phyloP scores from a whole-genome alignment of 768 basidiomycete genomes.

The Lepiota venenata region DNA sequence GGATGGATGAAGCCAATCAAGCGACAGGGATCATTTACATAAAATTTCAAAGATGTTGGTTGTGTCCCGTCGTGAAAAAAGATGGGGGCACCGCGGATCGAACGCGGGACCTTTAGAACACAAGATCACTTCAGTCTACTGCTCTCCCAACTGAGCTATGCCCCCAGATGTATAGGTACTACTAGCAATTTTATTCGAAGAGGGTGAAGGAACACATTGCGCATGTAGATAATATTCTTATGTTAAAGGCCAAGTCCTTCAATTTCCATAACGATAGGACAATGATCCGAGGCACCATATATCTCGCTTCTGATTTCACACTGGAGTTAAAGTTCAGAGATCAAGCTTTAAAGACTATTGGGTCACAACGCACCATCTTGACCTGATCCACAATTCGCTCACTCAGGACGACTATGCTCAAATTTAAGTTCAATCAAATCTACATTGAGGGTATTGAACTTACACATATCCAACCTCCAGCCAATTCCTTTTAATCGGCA shows the following conservation, averaged over 20 bases:
- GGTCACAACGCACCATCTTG: conserved; percentile 42
- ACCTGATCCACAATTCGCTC: conserved; percentile 61
- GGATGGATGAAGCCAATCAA: neutral
- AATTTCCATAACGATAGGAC: conserved; percentile 78
- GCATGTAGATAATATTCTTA: neutral
- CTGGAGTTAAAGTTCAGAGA: conserved; percentile 21
- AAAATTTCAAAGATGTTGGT: too few relatives aligned
- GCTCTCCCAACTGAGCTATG: conserved; percentile 69
- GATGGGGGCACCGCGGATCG: conserved; percentile 71
- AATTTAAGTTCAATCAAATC: too few relatives aligned
- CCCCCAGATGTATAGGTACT: conserved; percentile 31
- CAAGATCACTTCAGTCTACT: conserved; percentile 51
- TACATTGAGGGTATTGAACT: conserved; percentile 15
- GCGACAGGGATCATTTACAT: neutral
- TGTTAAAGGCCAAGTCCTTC: conserved; percentile 29
- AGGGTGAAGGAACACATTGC: neutral
- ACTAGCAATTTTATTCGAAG: too few relatives aligned
- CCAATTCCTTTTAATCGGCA: conserved; percentile 78
- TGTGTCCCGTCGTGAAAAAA: too few relatives aligned
- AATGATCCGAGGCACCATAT: conserved; percentile 86
- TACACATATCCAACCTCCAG: conserved; percentile 88
- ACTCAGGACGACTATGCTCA: conserved; percentile 63
- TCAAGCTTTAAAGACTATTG: neutral
- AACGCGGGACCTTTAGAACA: conserved; percentile 70
- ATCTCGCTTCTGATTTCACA: conserved; percentile 86